These are phyloP conservation scores for Apiotrichum montevideense DNA, from an alignment of 1,284 basidiomycete species.

Conservation along the genomic window DNA sequence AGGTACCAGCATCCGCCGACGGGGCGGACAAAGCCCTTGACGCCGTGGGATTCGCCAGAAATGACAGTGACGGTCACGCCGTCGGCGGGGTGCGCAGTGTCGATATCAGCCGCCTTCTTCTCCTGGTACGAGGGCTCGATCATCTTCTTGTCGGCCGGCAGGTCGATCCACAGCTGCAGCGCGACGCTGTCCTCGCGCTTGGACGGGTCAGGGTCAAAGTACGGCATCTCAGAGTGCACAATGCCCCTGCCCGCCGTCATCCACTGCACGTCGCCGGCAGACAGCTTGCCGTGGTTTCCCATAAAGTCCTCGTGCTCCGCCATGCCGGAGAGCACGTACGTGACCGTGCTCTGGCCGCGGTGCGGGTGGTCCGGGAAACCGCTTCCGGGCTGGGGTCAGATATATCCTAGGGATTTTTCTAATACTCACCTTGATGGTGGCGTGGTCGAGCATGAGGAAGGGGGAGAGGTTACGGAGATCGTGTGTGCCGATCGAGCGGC, in stretches of 20 bases:
- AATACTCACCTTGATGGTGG: slow-evolving; percentile 36
- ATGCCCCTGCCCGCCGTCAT: slow-evolving; percentile 71
- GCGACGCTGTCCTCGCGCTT: slow-evolving; percentile 47
- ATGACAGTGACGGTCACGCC: slow-evolving; percentile 78
- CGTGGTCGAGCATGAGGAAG: slow-evolving; percentile 66
- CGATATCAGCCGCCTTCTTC: slow-evolving; percentile 43
- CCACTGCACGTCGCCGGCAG: slow-evolving; percentile 85
- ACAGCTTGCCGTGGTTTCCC: slow-evolving; percentile 72
- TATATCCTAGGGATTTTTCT: too few relatives aligned
- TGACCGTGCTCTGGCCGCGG: slow-evolving; percentile 67
- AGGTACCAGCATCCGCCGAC: slow-evolving; percentile 92
- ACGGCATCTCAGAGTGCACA: slow-evolving; percentile 84
- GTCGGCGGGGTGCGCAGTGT: slow-evolving; percentile 57
- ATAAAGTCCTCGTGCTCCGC: slow-evolving; percentile 82
- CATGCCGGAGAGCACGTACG: slow-evolving; percentile 77
- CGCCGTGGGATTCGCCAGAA: slow-evolving; percentile 77
- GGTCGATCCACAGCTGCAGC: slow-evolving; percentile 89
- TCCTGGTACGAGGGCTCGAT: slow-evolving; percentile 55
- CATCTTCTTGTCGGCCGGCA: slow-evolving; percentile 82
- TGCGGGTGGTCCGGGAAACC: slow-evolving; percentile 72
- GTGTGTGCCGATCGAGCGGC: slow-evolving; percentile 76
- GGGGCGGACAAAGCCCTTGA: slow-evolving; percentile 76
- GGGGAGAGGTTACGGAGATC: slow-evolving; percentile 75
- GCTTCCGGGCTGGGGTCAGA: slow-evolving; percentile 30
- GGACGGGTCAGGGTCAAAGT: slow-evolving; percentile 31